Evolutionary conservation across 441 rosid species (phyloP).

Genomic region (Erodium trifolium): DNA sequence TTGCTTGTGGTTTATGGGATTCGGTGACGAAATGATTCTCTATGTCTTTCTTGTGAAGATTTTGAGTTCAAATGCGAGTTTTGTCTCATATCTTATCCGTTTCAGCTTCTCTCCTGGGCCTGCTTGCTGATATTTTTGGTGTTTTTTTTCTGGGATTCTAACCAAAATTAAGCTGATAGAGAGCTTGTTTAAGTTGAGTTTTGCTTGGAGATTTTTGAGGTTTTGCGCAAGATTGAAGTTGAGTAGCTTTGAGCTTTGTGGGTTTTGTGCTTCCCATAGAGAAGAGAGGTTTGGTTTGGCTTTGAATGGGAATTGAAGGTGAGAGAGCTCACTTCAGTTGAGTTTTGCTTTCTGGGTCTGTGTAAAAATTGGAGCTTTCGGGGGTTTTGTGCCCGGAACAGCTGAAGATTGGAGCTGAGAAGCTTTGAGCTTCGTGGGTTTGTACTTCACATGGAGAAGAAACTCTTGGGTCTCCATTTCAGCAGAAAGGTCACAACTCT

Average conservation of each 20-base stretch:
- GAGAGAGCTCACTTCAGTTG: neutral
- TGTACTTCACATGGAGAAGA: slow-evolving; percentile 38
- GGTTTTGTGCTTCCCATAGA: slow-evolving; percentile 2
- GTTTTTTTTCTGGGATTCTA: neutral
- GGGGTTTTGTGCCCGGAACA: slow-evolving; percentile 2
- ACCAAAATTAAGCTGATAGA: neutral
- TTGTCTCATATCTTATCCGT: slow-evolving; percentile 6
- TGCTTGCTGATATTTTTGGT: neutral
- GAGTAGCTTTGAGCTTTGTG: neutral
- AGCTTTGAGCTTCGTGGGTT: slow-evolving; percentile 11
- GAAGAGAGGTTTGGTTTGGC: slow-evolving; percentile 1
- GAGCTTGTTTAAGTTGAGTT: neutral
- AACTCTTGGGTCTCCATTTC: slow-evolving; percentile 23
- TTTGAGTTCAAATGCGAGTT: slow-evolving; percentile 29
- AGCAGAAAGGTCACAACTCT: slow-evolving; percentile 22
- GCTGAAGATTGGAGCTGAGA: slow-evolving; percentile 8
- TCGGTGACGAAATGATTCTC: slow-evolving; percentile 33
- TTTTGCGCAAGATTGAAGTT: too few relatives aligned
- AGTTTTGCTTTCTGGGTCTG: slow-evolving; percentile 2
- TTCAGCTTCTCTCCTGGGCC: neutral
- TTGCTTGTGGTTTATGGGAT: slow-evolving; percentile 21
- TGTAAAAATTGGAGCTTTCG: slow-evolving; percentile 10
- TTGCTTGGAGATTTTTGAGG: too few relatives aligned
- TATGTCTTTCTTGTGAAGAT: slow-evolving; percentile 42
- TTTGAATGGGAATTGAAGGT: slow-evolving; percentile 6